Conservation (phyloP, 495 filamentous ascomycete species). For the Sordaria brevicollis region DNA sequence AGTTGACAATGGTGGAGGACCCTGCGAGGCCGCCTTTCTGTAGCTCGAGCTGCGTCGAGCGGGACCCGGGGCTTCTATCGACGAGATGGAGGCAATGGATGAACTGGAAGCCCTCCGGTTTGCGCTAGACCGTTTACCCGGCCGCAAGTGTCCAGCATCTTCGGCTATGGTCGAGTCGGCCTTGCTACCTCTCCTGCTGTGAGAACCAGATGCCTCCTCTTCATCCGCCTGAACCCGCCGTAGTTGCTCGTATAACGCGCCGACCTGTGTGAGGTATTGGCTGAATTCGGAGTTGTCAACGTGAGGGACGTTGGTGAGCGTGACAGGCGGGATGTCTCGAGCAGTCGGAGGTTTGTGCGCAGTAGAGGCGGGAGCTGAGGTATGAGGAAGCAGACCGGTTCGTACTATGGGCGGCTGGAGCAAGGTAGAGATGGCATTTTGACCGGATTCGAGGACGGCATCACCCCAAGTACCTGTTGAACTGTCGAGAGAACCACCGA, state of each 20-base stretch:
- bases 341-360: constrained; percentile 77
- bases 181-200: constrained; percentile 33
- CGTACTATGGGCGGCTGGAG: constrained; percentile 85
- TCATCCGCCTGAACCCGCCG: constrained; percentile 63
- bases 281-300: constrained; percentile 72
- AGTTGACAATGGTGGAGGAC: constrained; percentile 76
- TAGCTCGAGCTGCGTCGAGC: constrained; percentile 42
- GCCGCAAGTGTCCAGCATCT: constrained; percentile 32
- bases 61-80: constrained; percentile 37
- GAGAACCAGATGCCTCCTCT: constrained; percentile 39
- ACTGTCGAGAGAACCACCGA: constrained; percentile 65
- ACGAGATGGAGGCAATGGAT: constrained; percentile 37
- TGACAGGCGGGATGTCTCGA: constrained; percentile 89
- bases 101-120: constrained; percentile 35
- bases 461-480: constrained; percentile 41
- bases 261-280: constrained; percentile 73
- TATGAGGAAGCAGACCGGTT: constrained; percentile 72
- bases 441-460: constrained; percentile 62
- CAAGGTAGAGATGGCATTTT: constrained; percentile 91
- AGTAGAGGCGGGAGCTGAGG: constrained; percentile 50
- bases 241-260: constrained; percentile 71
- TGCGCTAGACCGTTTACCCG: constrained; percentile 28
- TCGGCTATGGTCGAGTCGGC: constrained; percentile 41
- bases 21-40: constrained; percentile 44
- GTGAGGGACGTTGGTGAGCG: constrained; percentile 78